Evolutionary conservation across 2,329 filamentous ascomycete species (phyloP).

Genomic region (Aspergillus pseudoterreus): DNA sequence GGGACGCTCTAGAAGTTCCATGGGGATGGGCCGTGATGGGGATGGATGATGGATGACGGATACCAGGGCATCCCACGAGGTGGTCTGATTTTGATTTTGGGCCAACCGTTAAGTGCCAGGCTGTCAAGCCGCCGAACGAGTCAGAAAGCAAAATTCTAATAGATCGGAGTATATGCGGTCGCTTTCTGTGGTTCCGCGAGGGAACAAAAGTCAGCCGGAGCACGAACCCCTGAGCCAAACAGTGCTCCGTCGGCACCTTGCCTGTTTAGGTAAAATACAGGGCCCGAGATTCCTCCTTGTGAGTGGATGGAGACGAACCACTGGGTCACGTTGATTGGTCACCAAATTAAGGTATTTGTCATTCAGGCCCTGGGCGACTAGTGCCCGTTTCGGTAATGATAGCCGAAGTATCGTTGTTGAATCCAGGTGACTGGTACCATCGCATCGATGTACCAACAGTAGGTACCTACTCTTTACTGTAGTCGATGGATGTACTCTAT

Average conservation of each 20-base stretch:
- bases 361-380: constrained; percentile 12
- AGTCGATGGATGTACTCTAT: too few species aligned
- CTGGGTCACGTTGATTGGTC: constrained; percentile 13
- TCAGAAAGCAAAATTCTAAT: not conserved
- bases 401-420: not conserved
- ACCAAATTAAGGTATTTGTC: constrained; percentile 24
- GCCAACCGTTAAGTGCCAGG: not conserved
- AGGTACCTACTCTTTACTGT: too few species aligned
- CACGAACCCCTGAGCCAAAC: constrained; percentile 16
- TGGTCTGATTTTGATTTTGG: too few species aligned
- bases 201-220: constrained; percentile 1
- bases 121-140: not conserved
- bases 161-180: not conserved
- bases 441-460: not conserved
- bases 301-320: constrained; percentile 8
- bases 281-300: too few species aligned
- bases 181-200: too few species aligned
- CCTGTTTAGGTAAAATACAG: too few species aligned
- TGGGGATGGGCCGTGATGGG: not conserved
- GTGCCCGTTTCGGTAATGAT: constrained; percentile 15
- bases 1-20: not conserved
- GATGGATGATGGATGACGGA: not conserved
- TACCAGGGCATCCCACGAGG: too few species aligned
- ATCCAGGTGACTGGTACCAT: constrained; percentile 4
- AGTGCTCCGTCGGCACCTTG: not conserved